These are phyloP conservation scores for Coemansia sp. DNA, from an alignment of 192 early-diverging fungal genomes.

Conservation along the genomic window DNA sequence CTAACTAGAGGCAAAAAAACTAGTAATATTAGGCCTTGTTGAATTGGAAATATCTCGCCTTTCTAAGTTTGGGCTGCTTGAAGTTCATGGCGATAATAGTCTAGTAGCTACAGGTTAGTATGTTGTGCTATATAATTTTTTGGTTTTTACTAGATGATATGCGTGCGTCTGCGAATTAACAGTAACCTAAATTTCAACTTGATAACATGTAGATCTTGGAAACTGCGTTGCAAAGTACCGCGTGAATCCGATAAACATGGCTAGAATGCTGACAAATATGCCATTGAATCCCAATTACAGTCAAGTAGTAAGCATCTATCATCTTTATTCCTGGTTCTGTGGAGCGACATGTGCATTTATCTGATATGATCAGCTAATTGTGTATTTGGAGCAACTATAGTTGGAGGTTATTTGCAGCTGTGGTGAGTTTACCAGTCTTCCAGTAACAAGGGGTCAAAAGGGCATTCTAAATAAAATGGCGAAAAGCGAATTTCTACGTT, in stretches of 20 bases:
- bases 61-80: not conserved
- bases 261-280: conserved; percentile 2
- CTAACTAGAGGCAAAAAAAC: not conserved
- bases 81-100: not conserved
- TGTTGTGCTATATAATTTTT: not conserved
- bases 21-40: conserved; percentile 1
- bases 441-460: conserved; percentile 38
- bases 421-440: conserved; percentile 25
- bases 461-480: conserved; percentile 40
- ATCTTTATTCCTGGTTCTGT: not conserved
- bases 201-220: conserved; percentile 22
- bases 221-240: conserved; percentile 29
- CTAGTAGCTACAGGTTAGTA: conserved; percentile 2
- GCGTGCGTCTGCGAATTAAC: not conserved
- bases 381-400: conserved; percentile 12
- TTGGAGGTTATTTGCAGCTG: conserved; percentile 19
- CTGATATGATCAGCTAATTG: not conserved
- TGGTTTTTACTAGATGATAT: not conserved
- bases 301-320: conserved; percentile 28
- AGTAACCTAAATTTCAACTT: not conserved
- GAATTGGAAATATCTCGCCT: conserved; percentile 7
- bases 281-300: conserved; percentile 20
- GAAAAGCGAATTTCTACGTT: conserved; percentile 14
- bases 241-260: conserved; percentile 35
- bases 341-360: no score